These are phyloP conservation scores for Diaporthe citri DNA, from an alignment of 2,329 filamentous ascomycete genomes.

Conservation along the genomic window DNA sequence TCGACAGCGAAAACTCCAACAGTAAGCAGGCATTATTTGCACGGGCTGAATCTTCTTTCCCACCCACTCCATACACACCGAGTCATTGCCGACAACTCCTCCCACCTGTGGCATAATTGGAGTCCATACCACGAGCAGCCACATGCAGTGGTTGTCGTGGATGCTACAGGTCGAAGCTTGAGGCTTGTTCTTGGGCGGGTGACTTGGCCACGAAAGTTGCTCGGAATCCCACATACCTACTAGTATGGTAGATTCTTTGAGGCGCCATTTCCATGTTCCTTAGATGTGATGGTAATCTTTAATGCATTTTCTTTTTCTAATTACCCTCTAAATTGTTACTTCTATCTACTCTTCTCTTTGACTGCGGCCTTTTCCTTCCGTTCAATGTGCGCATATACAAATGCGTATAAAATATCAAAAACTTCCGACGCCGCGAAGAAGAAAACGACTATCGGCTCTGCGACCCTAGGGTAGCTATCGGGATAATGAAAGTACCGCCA, in stretches of 20 bases:
- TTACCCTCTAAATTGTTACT: neutral
- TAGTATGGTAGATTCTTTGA: neutral
- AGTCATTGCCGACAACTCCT: no score
- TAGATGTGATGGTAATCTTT: neutral
- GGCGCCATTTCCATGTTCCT: neutral
- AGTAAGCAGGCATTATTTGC: no score
- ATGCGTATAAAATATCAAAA: slow-evolving; percentile 25
- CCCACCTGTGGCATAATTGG: no score
- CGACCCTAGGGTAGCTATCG: slow-evolving; percentile 32
- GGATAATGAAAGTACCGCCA: slow-evolving; percentile 38
- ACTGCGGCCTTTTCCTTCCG: neutral
- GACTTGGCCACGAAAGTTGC: no score
- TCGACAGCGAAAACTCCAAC: no score
- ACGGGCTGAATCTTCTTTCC: no score
- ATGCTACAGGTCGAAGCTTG: no score
- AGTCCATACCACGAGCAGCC: no score
- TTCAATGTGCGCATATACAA: slow-evolving; percentile 24
- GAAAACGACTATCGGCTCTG: slow-evolving; percentile 30
- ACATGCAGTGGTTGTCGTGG: no score
- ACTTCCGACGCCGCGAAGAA: slow-evolving; percentile 6
- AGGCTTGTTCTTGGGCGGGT: no score
- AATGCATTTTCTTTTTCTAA: neutral
- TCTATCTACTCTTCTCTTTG: neutral
- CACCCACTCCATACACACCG: no score
- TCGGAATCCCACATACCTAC: no score